Evolutionary conservation across 2,329 filamentous ascomycete species (phyloP).

Genomic region (Fusarium scirpi): DNA sequence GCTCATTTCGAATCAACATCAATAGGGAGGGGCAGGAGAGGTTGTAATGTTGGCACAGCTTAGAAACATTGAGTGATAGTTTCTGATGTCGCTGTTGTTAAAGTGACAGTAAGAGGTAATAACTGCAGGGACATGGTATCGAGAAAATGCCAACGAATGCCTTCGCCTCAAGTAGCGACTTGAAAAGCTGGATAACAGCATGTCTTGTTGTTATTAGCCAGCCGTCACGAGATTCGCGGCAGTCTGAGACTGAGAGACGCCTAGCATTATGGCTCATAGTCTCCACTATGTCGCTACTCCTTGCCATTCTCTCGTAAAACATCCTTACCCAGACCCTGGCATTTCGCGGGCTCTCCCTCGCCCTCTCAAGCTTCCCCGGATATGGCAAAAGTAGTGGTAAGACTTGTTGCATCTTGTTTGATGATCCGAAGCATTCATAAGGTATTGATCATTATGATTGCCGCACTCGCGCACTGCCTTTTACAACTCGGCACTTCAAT

Average conservation of each 20-base stretch:
- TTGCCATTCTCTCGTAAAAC: conserved; percentile 29
- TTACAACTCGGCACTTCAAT: conserved; percentile 11
- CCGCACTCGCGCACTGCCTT: conserved; percentile 7
- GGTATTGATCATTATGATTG: not conserved
- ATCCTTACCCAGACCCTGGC: conserved; percentile 29
- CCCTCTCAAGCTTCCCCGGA: conserved; percentile 43
- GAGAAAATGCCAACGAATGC: conserved; percentile 17
- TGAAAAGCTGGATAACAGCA: conserved; percentile 3
- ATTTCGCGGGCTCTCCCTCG: conserved; percentile 27
- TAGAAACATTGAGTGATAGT: not conserved
- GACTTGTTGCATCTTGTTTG: conserved; percentile 30
- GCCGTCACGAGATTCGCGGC: conserved; percentile 38
- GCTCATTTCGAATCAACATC: not conserved
- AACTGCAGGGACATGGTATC: conserved; percentile 15
- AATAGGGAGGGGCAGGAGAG: not conserved
- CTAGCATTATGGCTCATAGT: conserved; percentile 1
- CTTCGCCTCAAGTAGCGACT: conserved; percentile 20
- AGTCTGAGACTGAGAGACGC: conserved; percentile 39
- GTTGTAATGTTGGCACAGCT: not conserved
- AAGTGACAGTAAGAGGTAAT: not conserved
- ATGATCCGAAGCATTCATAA: not conserved
- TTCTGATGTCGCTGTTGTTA: not conserved
- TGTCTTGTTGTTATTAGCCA: conserved; percentile 10
- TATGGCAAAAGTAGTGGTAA: conserved; percentile 30
- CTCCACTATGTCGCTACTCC: conserved; percentile 38